Evolutionary conservation across 768 basidiomycete genomes (phyloP), one percentile per base, ranked within the genome.

Genomic region (Brasilioporus rufonigricans): DNA sequence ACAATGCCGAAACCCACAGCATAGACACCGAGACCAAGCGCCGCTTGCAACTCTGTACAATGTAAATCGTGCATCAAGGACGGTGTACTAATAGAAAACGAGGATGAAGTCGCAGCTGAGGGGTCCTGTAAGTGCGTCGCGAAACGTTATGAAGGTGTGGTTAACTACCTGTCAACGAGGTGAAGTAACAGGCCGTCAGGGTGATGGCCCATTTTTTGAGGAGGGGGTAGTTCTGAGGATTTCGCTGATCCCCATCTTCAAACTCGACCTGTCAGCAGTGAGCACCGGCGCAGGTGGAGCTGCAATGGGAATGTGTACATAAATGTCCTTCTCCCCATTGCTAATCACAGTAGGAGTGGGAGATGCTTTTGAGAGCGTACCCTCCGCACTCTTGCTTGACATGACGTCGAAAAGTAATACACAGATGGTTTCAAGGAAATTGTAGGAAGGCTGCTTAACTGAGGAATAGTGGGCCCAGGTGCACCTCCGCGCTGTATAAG

Each of bases 1-100:
- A 82, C 65, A 8, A 86, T 29, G 1, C 77, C 86, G 53, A 84
- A 88, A 0, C 85, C 85, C 6, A 87, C 58, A 0, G 79, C 73
- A 61, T 78, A 88, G 24, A 84, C 70, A 44, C 76, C 74, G 19
- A 82, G 71, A 5, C 80, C 82, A 12, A 80, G 60, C 1, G 75
- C 76, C 0, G 75, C 79, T 52, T 80, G 71, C 18, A 79, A 69
- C 11, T 68, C 40, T 0, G 76, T 77, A 58, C 76, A 80, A 48
- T 77, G 66, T 19, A 78, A 57, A 40, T 76, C 75, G 4, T 48
- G 56, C 11, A 63, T 78, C 84, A 89, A 84, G 0, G 82, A 81
- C 0, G 73, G 60, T 57, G 76, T 74, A 1, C 85, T 86, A 50
- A 83, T 68, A 29, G 77, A 77, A 66, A 81, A 87, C 0, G 81